Base-by-base conservation (phyloP, 805 yeast species). In the Wickerhamiella lipophila region DNA sequence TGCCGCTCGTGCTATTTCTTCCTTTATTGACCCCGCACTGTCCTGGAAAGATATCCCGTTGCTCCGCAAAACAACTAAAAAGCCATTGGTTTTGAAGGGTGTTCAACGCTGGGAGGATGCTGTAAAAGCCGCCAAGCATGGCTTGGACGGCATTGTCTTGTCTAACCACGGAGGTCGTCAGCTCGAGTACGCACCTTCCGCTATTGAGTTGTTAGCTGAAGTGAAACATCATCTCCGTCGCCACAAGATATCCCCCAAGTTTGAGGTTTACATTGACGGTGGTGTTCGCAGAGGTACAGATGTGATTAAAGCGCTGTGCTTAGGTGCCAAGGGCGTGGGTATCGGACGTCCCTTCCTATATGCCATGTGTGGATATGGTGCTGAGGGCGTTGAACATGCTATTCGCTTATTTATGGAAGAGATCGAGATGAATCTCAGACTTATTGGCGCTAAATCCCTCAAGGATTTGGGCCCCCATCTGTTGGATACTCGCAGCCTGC, bases 161-260 rank as follows among this genome's bases (percentile, higher is more conserved):
- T 83, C 94, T 1, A 86, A 85, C 61, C 95, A 85, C 65, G 95
- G 95, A 52, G 95, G 95, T 38, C 71, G 95, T 53, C 95, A 85
- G 64, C 68, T 86, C 50, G 96, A 86, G 64, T 83, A 76, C 58
- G 71, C 94, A 0, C 73, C 83, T n/a, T 77, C 94, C 0, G 82
- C 88, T 1, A 70, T 86, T 30, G 73, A 69, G 55, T 76, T 83
- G 3, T 66, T 86, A 45, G 83, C 82, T 3, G 95, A 83, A 53
- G 74, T 78, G 2, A 75, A 75, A 70, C 79, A 78, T n/a, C 60
- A 60, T 18, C 59, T 64, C 16, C 38, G 39, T 5, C 15, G 19
- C 12, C 22, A 16, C 47, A 58, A 60, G 9, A 55, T 61, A 49
- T 52, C 65, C 46, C 66, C 72, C 41, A 73, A 74, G 51, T 67